Conservation (phyloP, 805 yeast genomes). For the Schwanniomyces pseudopolymorphus region DNA sequence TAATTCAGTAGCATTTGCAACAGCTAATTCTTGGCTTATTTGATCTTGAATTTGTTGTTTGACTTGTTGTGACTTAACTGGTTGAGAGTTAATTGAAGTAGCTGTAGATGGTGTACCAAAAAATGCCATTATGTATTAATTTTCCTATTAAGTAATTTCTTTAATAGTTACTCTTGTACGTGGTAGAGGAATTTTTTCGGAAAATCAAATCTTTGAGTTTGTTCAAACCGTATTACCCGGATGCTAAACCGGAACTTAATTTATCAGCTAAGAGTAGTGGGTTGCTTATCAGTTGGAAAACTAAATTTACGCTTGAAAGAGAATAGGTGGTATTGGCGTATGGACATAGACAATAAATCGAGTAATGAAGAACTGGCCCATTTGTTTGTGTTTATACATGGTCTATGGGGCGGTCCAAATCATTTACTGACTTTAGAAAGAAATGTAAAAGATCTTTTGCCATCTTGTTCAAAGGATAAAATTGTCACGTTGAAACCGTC, state of each 20-base stretch:
- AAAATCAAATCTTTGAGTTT: neutral
- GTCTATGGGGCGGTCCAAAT: conserved; percentile 45
- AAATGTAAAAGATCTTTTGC: conserved; percentile 25
- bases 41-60: conserved; percentile 67
- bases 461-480: conserved; percentile 20
- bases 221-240: neutral
- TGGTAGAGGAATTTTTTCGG: neutral
- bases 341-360: neutral
- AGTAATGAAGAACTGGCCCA: conserved; percentile 19
- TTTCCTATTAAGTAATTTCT: neutral
- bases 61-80: conserved; percentile 29
- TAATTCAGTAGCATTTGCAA: conserved; percentile 87
- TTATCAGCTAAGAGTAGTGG: neutral
- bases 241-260: neutral
- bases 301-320: neutral
- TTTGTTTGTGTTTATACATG: conserved; percentile 41
- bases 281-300: neutral
- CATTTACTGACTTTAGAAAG: conserved; percentile 40
- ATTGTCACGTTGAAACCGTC: conserved; percentile 39
- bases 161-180: neutral
- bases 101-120: conserved; percentile 20
- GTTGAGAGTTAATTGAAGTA: conserved; percentile 6
- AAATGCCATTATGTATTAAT: conserved; percentile 20
- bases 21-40: conserved; percentile 79
- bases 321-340: neutral